A percentile compares a stretch with the other conserved stretches of the same genome.
Evolutionary conservation across 768 basidiomycete species (phyloP).

Genomic region (Tubosaeta sp.): DNA sequence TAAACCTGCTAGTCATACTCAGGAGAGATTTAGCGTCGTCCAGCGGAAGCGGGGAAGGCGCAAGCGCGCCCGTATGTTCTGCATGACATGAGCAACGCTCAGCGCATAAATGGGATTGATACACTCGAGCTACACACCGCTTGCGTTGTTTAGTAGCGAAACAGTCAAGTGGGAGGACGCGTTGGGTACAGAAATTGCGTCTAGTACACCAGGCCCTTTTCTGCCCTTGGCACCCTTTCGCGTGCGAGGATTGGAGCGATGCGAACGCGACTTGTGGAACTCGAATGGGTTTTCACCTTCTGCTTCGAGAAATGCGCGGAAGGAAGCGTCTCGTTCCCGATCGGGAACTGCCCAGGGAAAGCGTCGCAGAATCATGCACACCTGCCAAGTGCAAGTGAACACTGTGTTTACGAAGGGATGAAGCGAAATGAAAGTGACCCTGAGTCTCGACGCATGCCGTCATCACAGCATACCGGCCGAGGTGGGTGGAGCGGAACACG

Average conservation of each 20-base stretch:
- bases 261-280: constrained; percentile 20
- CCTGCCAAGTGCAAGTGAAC: constrained; percentile 18
- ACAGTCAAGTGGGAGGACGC: constrained; percentile 2
- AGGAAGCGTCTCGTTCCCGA: constrained; percentile 86
- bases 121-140: constrained; percentile 20
- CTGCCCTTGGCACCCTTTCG: constrained; percentile 5
- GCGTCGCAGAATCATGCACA: constrained; percentile 92
- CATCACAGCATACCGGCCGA: neutral
- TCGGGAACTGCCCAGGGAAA: constrained; percentile 99
- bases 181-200: neutral
- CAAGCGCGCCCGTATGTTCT: constrained; percentile 13
- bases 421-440: constrained; percentile 5
- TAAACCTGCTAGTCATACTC: constrained; percentile 26
- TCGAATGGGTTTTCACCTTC: constrained; percentile 74
- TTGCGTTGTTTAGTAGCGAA: constrained; percentile 6
- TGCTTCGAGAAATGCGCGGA: constrained; percentile 85
- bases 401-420: neutral
- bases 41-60: constrained; percentile 15
- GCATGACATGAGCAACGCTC: constrained; percentile 5
- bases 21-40: constrained; percentile 28
- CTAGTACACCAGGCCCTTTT: neutral
- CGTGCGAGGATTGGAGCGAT: constrained; percentile 6
- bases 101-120: constrained; percentile 7
- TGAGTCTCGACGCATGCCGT: constrained; percentile 1
- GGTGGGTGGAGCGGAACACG: constrained; percentile 1